These are phyloP conservation scores for Papilionanthe hybrid DNA, from an alignment of 116 monocot genomes.

Conservation along the genomic window DNA sequence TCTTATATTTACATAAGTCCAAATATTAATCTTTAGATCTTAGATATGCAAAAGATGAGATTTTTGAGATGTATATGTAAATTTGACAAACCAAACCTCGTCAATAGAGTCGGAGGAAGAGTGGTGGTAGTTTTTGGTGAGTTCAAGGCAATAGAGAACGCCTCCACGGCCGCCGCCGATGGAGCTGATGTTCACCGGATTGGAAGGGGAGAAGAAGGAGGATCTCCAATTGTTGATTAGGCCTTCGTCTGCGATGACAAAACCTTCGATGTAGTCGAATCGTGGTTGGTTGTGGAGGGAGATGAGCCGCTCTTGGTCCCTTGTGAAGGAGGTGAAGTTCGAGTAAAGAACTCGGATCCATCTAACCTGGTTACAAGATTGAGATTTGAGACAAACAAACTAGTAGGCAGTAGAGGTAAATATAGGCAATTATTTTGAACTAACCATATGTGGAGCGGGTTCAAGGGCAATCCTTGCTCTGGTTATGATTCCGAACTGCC, in stretches of 20 bases:
- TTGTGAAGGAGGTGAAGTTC: conserved; percentile 55
- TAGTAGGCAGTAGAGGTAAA: too few species aligned
- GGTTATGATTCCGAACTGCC: conserved; percentile 61
- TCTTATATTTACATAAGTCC: background rate
- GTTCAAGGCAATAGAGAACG: conserved; percentile 73
- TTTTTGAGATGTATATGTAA: too few species aligned
- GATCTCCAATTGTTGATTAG: conserved; percentile 76
- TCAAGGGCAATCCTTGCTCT: conserved; percentile 49
- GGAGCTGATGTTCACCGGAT: conserved; percentile 54
- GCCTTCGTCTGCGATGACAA: conserved; percentile 62
- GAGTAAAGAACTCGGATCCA: conserved; percentile 81
- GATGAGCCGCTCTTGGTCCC: conserved; percentile 71
- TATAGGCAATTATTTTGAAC: background rate
- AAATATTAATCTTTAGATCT: too few species aligned
- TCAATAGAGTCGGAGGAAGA: conserved; percentile 28
- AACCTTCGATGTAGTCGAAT: conserved; percentile 85
- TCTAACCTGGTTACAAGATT: conserved; percentile 29
- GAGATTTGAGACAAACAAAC: too few species aligned
- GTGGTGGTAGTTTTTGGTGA: conserved; percentile 59
- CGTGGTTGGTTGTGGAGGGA: conserved; percentile 30
- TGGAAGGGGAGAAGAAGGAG: conserved; percentile 68
- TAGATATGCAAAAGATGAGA: too few species aligned
- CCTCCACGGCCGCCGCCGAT: conserved; percentile 10
- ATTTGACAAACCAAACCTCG: conserved; percentile 54
- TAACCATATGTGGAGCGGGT: conserved; percentile 39